Base-by-base conservation (phyloP, 148 eudicot species). In the Limonium bicolor region DNA sequence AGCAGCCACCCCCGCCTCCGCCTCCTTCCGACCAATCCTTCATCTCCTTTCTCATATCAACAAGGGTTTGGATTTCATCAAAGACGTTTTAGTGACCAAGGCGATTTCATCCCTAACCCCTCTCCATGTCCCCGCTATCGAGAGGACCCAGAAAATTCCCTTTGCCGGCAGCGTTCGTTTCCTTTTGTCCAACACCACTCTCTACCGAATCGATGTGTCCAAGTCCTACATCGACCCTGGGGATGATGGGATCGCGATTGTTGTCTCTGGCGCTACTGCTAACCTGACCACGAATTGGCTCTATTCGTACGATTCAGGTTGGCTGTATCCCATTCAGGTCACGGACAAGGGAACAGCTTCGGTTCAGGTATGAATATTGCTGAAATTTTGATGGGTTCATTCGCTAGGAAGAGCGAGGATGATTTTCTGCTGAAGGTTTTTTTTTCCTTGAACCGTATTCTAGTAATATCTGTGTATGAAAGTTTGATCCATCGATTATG, bases 271-370 rank as follows among this genome's bases (percentile, higher is more conserved):
- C 2, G 73, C 76, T 10, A 68, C 70, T 22, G 81, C 82, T 5
- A 71, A 73, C 42, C 50, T 90, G 64, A 68, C 63, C 15, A 65
- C 80, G 78, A 53, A 65, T 53, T 90, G 99, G 99, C 40, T 61
- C 41, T 90, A 84, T 50, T 55, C 68, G 15, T 90, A 84, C 49
- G 59, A 46, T 29, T 54, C 71, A 56, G 56, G 62, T 1, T 78
- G 83, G 82, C 26, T 72, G 27, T 35, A 67, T 2, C 74, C 70
- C 7, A 5, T 56, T 44, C 7, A 58, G 37, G 37, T 90, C 47
- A 72, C 87, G 17, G 99, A 90, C 65, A 59, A 50, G 32, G 99
- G 99, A 6, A 48, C 50, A 27, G 95, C 95, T 67, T 57, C 74
- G 53, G 61, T 90, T 60, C 61, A 75, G 95, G 99, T 80, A 60